Evolutionary conservation across 2,329 filamentous ascomycete species (phyloP).

Genomic region (Stachybotrys chartarum): DNA sequence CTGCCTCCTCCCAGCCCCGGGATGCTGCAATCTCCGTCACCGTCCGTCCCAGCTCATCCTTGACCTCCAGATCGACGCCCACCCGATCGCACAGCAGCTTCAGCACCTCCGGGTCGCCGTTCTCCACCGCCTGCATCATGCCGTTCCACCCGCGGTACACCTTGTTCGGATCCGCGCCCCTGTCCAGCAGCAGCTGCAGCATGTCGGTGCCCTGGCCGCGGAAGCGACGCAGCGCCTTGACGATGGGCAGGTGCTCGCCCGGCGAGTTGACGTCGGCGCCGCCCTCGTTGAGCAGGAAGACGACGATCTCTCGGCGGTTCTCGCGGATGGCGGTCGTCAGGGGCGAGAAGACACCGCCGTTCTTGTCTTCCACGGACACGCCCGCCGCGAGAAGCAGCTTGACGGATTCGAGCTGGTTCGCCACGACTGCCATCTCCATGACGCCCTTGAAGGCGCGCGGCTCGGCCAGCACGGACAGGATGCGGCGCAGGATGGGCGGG

Average conservation of each 20-base stretch:
- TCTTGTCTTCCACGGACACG: conserved; percentile 63
- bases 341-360: conserved; percentile 64
- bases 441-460: conserved; percentile 58
- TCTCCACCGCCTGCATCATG: conserved; percentile 58
- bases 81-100: conserved; percentile 41
- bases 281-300: conserved; percentile 53
- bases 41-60: conserved; percentile 45
- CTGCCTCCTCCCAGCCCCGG: conserved; percentile 52
- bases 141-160: conserved; percentile 61
- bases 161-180: conserved; percentile 61
- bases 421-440: conserved; percentile 60
- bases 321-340: conserved; percentile 62
- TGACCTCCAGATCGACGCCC: conserved; percentile 42
- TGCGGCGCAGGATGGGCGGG: conserved; percentile 50
- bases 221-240: conserved; percentile 59
- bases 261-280: conserved; percentile 59
- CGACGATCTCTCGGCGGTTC: conserved; percentile 51
- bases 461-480: conserved; percentile 50
- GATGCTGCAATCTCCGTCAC: conserved; percentile 52
- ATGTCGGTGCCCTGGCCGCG: conserved; percentile 50
- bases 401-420: conserved; percentile 59
- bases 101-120: conserved; percentile 49
- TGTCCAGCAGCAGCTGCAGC: conserved; percentile 53
- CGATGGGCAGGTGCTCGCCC: conserved; percentile 63
- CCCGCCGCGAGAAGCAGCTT: conserved; percentile 58